Percentiles rank a stretch among this genome's conserved stretches.
Conservation (phyloP, 768 basidiomycete genomes). For the Ramaria rubella region DNA sequence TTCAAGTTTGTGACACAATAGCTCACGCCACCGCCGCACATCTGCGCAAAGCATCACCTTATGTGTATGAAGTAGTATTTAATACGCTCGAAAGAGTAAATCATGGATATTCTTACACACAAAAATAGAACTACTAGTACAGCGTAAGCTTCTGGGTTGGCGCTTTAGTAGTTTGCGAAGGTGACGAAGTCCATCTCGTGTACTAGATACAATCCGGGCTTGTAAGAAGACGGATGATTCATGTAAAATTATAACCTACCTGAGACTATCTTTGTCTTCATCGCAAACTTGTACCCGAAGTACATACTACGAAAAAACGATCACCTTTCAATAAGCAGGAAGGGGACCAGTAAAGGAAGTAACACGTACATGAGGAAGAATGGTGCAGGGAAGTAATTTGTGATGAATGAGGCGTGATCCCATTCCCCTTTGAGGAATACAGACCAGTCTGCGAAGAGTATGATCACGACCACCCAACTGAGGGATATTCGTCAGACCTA, state of each 20-base stretch:
- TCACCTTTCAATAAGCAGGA: not conserved
- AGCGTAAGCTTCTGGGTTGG: too few species aligned
- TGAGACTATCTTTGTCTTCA: conserved; percentile 39
- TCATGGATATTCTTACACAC: too few species aligned
- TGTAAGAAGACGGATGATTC: not conserved
- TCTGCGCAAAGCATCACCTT: too few species aligned
- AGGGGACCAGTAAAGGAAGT: not conserved
- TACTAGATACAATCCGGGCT: conserved; percentile 14
- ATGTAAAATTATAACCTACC: too few species aligned
- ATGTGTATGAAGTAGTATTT: too few species aligned
- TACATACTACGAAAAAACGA: conserved; percentile 30
- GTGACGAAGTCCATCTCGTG: conserved; percentile 82
- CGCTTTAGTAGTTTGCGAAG: too few species aligned
- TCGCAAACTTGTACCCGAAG: conserved; percentile 47
- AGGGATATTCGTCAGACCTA: not conserved
- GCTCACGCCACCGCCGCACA: too few species aligned
- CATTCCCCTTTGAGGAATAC: conserved; percentile 17
- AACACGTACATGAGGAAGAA: conserved; percentile 8
- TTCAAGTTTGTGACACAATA: too few species aligned
- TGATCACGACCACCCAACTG: conserved; percentile 13
- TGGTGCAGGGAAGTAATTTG: conserved; percentile 19
- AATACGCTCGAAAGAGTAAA: too few species aligned
- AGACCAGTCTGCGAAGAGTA: conserved; percentile 17
- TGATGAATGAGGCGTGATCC: conserved; percentile 15
- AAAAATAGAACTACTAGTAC: too few species aligned